Evolutionary conservation across 2,329 filamentous ascomycete species (phyloP), one percentile per base, ranked within the genome.

Genomic region (Talaromyces sp.): DNA sequence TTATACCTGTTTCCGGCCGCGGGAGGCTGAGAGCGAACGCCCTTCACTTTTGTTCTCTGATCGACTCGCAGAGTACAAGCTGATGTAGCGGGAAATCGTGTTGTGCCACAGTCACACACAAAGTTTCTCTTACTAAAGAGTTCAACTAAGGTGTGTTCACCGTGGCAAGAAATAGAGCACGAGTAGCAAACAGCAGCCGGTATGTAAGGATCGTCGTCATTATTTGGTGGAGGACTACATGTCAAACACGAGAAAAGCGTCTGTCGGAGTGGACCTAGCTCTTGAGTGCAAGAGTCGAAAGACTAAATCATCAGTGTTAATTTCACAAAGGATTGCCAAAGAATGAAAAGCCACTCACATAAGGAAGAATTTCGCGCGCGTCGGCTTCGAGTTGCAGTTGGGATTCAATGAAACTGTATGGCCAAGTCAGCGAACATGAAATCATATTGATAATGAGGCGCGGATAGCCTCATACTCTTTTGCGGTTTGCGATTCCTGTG

Each of bases 121-220:
- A 99, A 98, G 78, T 97, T 89, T 73, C 96, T 89, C 81, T 97
- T 98, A 75, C 87, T 90, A 81, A 99, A 99, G 22, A 99, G 90
- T 79, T 99, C 95, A 59, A 98, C 95, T 31, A 99, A 87, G 1
- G 86, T 90, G 76, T 99, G 95, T 73, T 98, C 93, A 70, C 95
- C 94, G 73, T 99, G 95, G 75, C 95, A 99, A 71, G 94, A 91
- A 66, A 99, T 92, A 7, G 94, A 97, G 81, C 95, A 99, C 25
- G 93, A 91, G 73, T 99, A 99, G 83, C 95, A 99, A 64, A 99
- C 87, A 31, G 91, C 95, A 3, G 94, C 95, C 7, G 90, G 83
- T 8, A 82, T 86, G 75, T 90, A 91, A 0, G 88, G 81, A 59
- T 89, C 87, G 50, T 85, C 81, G 1, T 84, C 74, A 52, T 86